Conservation (phyloP, 495 filamentous ascomycete species). For the Neurospora tetraspora region DNA sequence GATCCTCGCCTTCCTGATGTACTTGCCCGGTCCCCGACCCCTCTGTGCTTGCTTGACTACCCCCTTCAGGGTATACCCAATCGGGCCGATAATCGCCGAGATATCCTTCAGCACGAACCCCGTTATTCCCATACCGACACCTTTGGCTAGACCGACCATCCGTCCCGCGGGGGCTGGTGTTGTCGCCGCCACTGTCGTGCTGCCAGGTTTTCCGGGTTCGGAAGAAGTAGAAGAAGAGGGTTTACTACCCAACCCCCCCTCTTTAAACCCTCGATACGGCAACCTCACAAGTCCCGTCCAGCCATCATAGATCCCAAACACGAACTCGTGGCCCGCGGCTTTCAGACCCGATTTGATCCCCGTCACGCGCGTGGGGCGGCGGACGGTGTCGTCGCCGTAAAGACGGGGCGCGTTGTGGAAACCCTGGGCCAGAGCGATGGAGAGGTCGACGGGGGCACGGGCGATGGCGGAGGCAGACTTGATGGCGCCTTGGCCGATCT, state of each 20-base stretch:
- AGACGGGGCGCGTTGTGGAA: conserved; percentile 77
- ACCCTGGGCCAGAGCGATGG: conserved; percentile 65
- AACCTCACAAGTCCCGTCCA: conserved; percentile 58
- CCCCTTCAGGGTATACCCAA: conserved; percentile 59
- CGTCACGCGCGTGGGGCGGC: conserved; percentile 48
- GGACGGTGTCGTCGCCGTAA: conserved; percentile 45
- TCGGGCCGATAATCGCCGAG: conserved; percentile 51
- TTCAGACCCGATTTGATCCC: conserved; percentile 57
- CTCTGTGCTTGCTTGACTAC: conserved; percentile 44
- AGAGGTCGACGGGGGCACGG: conserved; percentile 53
- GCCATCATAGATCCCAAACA: conserved; percentile 63
- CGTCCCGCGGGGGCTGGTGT: conserved; percentile 38
- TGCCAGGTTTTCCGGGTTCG: no score
- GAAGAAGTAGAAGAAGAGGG: background rate
- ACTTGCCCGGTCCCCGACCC: conserved; percentile 33
- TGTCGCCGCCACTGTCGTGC: no score
- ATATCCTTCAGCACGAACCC: conserved; percentile 65
- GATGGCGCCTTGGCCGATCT: conserved; percentile 37
- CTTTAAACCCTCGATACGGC: conserved; percentile 43
- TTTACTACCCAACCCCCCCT: background rate
- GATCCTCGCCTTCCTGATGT: conserved; percentile 39
- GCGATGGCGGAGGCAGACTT: conserved; percentile 39
- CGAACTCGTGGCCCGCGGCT: conserved; percentile 58
- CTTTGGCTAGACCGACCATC: conserved; percentile 49
- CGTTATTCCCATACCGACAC: conserved; percentile 64